These are phyloP conservation scores for Eucalyptus dawsonii DNA, from an alignment of 345 rosid species.

Conservation along the genomic window DNA sequence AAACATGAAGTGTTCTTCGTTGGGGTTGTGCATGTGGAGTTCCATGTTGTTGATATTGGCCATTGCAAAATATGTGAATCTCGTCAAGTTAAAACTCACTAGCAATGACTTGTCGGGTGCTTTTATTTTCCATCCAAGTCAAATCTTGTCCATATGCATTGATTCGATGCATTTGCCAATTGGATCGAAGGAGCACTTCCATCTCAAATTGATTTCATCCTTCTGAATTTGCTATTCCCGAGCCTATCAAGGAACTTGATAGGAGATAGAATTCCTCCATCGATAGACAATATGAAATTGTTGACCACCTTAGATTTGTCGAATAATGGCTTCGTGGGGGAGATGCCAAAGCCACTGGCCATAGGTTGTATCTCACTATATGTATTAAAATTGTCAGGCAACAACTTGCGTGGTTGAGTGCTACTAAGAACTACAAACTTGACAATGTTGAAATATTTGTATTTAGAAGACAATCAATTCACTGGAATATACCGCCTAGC, in stretches of 20 bases:
- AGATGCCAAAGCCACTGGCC: neutral
- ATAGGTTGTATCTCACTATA: neutral
- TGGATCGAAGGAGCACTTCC: neutral
- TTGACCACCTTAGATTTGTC: neutral
- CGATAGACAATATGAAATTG: neutral
- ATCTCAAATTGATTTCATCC: neutral
- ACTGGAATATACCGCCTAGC: neutral
- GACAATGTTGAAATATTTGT: neutral
- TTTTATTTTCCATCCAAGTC: neutral
- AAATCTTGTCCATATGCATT: neutral
- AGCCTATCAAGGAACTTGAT: neutral
- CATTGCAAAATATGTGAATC: neutral
- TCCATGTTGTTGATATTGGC: neutral
- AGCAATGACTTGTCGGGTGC: neutral
- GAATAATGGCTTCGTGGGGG: neutral
- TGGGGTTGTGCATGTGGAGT: neutral
- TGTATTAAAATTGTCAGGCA: neutral
- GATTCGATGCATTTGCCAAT: neutral
- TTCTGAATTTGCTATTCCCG: neutral
- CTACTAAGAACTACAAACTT: neutral
- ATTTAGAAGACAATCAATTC: neutral
- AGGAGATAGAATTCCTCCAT: neutral
- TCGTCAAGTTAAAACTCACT: neutral
- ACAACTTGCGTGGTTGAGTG: neutral
- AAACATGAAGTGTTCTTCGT: neutral